Conservation (phyloP, 352 stramenopile species). For the Phytopythium montanum region DNA sequence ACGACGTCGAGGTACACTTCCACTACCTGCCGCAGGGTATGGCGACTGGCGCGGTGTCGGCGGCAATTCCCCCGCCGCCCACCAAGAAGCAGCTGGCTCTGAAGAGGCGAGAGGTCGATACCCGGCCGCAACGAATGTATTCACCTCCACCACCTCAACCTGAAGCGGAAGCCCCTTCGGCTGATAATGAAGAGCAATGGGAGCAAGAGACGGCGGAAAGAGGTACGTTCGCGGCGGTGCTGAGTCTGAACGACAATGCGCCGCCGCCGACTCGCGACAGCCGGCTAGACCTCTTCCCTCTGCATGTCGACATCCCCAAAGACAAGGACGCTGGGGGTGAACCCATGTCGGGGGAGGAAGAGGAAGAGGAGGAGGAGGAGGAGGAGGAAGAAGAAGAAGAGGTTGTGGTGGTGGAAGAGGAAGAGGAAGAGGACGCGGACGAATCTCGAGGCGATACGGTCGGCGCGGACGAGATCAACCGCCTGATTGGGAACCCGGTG, state of each 20-base stretch:
- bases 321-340: slow-evolving; percentile 17
- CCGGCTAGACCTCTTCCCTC: neutral
- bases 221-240: slow-evolving; percentile 15
- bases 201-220: neutral
- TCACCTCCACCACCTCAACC: slow-evolving; percentile 1
- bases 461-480: slow-evolving; percentile 34
- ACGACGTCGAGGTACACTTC: slow-evolving; percentile 50
- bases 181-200: neutral
- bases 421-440: slow-evolving; percentile 21
- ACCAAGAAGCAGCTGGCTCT: slow-evolving; percentile 8
- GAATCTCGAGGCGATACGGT: slow-evolving; percentile 9
- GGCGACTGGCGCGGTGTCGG: neutral
- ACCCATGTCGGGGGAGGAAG: slow-evolving; percentile 14
- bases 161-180: neutral
- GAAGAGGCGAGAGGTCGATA: neutral
- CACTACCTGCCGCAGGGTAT: slow-evolving; percentile 13
- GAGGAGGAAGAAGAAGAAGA: slow-evolving; percentile 18
- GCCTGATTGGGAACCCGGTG: slow-evolving; percentile 44
- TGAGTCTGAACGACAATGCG: slow-evolving; percentile 45
- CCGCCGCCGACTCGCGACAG: slow-evolving; percentile 5
- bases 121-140: neutral
- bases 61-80: slow-evolving; percentile 8
- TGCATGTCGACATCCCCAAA: slow-evolving; percentile 2
- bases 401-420: slow-evolving; percentile 11
- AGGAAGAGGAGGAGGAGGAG: slow-evolving; percentile 14